Evolutionary conservation across 495 filamentous ascomycete genomes (phyloP).

Genomic region (Astrothelium macrocarpum): DNA sequence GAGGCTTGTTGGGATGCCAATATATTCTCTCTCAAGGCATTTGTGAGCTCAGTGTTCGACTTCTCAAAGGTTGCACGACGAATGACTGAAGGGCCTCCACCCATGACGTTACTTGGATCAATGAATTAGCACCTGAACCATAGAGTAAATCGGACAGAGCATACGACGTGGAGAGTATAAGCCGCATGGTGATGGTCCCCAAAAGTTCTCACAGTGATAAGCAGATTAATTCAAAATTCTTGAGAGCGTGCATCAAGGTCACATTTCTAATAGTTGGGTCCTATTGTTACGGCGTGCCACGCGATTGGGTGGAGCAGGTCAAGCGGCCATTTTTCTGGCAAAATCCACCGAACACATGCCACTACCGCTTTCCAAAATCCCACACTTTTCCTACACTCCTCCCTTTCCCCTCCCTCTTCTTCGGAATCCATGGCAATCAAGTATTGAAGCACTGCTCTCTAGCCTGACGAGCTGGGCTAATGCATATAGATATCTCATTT

Average conservation of each 20-base stretch:
- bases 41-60: constrained; percentile 80
- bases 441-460: constrained; percentile 28
- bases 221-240: too few relatives aligned
- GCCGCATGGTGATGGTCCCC: constrained; percentile 57
- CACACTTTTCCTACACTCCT: not conserved
- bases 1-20: constrained; percentile 13
- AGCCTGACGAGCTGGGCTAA: constrained; percentile 27
- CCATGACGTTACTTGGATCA: constrained; percentile 68
- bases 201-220: too few relatives aligned
- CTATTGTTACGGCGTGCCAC: too few relatives aligned
- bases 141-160: constrained; percentile 19
- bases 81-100: constrained; percentile 67
- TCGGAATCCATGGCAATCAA: constrained; percentile 47
- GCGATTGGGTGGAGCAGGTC: too few relatives aligned
- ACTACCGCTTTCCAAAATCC: constrained; percentile 22
- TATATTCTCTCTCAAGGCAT: constrained; percentile 76
- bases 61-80: constrained; percentile 61
- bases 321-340: too few relatives aligned
- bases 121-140: constrained; percentile 10
- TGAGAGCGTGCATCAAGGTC: too few relatives aligned
- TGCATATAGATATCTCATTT: constrained; percentile 75
- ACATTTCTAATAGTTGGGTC: too few relatives aligned
- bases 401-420: too few relatives aligned
- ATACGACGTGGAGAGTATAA: constrained; percentile 85
- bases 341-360: not conserved